Conservation (phyloP, 139 green algal genomes). For the Desmodesmus armatus region DNA sequence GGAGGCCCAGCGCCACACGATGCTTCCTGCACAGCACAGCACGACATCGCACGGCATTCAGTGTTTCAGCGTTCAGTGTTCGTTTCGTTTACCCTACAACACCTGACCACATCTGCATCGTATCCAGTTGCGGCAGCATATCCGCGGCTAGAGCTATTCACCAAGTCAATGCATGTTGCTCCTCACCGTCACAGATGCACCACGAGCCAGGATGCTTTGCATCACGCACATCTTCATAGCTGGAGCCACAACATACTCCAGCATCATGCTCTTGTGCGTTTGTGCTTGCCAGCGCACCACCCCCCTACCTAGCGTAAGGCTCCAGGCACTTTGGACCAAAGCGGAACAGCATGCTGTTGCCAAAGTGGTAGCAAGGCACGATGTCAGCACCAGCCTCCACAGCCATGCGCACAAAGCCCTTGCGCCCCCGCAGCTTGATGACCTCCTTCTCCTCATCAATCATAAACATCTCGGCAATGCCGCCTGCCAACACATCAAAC, state of each 20-base stretch:
- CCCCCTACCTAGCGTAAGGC: no score
- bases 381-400: constrained; percentile 31
- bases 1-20: constrained; percentile 10
- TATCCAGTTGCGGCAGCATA: no score
- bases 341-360: constrained; percentile 42
- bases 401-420: constrained; percentile 47
- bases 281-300: neutral
- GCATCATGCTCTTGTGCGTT: no score
- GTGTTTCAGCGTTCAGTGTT: no score
- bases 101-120: no score
- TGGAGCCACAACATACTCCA: neutral
- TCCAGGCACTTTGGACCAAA: constrained; percentile 21
- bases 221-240: neutral
- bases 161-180: no score
- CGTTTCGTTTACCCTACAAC: no score
- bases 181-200: no score
- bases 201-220: neutral
- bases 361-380: constrained; percentile 51
- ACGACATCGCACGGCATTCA: no score
- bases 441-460: constrained; percentile 19
- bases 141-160: no score
- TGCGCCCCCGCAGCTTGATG: constrained; percentile 45
- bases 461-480: constrained; percentile 56
- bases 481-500: no score
- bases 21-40: no score